Conservation (phyloP, 805 yeast genomes). For the baker's yeast (Saccharomyces cerevisiae) region DNA sequence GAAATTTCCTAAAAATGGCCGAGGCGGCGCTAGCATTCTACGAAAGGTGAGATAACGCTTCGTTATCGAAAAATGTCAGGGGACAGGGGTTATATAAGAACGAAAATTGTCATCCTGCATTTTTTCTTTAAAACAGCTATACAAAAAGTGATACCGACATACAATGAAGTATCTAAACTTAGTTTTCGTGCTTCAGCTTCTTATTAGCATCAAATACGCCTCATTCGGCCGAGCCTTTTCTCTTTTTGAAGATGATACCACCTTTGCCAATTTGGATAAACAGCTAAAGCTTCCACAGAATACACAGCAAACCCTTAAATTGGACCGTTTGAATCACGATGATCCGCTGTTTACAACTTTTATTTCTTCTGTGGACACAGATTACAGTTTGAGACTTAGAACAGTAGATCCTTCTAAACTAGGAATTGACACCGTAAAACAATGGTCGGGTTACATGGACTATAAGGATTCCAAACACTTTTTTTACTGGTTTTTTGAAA, state of each 20-base stretch:
- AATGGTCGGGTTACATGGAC: slow-evolving; percentile 78
- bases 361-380: slow-evolving; percentile 10
- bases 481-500: slow-evolving; percentile 90
- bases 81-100: neutral
- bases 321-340: neutral
- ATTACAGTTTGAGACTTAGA: slow-evolving; percentile 21
- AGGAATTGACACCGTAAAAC: slow-evolving; percentile 74
- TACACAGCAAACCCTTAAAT: slow-evolving; percentile 3
- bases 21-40: neutral
- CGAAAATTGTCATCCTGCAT: neutral
- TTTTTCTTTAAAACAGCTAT: neutral
- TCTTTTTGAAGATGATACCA: slow-evolving; percentile 4
- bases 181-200: neutral
- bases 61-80: neutral
- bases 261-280: slow-evolving; percentile 4
- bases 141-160: neutral
- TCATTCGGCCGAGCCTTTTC: slow-evolving; percentile 1
- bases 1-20: neutral
- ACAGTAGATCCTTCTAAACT: slow-evolving; percentile 32
- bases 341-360: slow-evolving; percentile 1
- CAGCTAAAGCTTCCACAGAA: slow-evolving; percentile 6
- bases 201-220: neutral
- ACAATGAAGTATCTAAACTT: neutral
- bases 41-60: neutral
- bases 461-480: slow-evolving; percentile 71